Evolutionary conservation across 495 filamentous ascomycete species (phyloP).

Genomic region (Xylaria venustula): DNA sequence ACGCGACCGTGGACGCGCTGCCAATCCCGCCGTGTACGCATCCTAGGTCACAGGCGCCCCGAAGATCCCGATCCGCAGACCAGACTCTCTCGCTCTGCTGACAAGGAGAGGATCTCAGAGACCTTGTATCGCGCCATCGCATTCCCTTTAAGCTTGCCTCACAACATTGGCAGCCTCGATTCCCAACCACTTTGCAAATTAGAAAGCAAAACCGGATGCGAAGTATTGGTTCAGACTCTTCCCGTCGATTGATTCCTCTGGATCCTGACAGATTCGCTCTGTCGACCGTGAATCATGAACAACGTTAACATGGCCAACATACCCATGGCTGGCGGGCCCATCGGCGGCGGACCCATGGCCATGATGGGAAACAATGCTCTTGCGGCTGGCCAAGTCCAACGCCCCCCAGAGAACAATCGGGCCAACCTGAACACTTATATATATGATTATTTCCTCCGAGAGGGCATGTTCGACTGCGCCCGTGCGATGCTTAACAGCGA

Average conservation of each 20-base stretch:
- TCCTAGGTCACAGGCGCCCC: conserved; percentile 2
- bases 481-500: conserved; percentile 67
- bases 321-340: conserved; percentile 63
- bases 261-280: conserved; percentile 28
- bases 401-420: conserved; percentile 38
- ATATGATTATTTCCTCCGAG: conserved; percentile 91
- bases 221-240: conserved; percentile 10
- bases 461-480: conserved; percentile 77
- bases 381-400: conserved; percentile 36
- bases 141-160: not conserved
- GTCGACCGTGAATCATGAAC: conserved; percentile 57
- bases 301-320: conserved; percentile 67
- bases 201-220: conserved; percentile 11
- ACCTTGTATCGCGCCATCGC: not conserved
- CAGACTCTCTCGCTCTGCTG: conserved; percentile 8
- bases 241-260: conserved; percentile 21
- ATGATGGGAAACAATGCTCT: conserved; percentile 70
- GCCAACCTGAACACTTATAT: conserved; percentile 85
- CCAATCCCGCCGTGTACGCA: conserved; percentile 14
- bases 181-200: not conserved
- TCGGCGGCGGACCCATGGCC: conserved; percentile 57
- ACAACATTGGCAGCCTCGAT: not conserved
- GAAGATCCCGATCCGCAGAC: conserved; percentile 13
- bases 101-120: conserved; percentile 1
- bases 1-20: conserved; percentile 19